Conservation (phyloP, 2,329 filamentous ascomycete genomes). For the Trichoderma semiorbis region DNA sequence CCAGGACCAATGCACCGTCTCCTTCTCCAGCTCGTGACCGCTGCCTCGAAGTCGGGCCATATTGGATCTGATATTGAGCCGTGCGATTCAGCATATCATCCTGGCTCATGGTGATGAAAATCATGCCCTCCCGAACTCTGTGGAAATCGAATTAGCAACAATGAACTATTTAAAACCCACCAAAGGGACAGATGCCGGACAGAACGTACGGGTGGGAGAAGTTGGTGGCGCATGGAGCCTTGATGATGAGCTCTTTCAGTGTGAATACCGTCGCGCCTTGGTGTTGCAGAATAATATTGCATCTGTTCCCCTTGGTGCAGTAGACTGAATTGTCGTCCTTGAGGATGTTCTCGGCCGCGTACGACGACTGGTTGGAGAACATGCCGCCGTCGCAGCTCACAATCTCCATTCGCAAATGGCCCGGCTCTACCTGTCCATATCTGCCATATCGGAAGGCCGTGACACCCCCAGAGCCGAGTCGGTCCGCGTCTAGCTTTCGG, state of each 20-base stretch:
- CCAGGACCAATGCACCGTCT: slow-evolving; percentile 13
- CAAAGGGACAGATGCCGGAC: not conserved
- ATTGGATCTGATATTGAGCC: slow-evolving; percentile 71
- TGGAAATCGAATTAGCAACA: slow-evolving; percentile 28
- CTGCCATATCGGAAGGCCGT: slow-evolving; percentile 74
- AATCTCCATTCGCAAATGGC: slow-evolving; percentile 79
- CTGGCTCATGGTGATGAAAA: slow-evolving; percentile 84
- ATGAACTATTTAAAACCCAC: not conserved
- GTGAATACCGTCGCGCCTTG: slow-evolving; percentile 77
- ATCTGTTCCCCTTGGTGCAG: slow-evolving; percentile 81
- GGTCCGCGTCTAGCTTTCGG: slow-evolving; percentile 66
- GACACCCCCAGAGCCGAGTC: slow-evolving; percentile 43
- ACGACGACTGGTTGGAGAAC: slow-evolving; percentile 59
- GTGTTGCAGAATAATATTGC: slow-evolving; percentile 82
- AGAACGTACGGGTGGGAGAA: slow-evolving; percentile 80
- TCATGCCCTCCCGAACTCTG: slow-evolving; percentile 85
- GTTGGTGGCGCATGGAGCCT: slow-evolving; percentile 68
- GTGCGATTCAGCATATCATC: slow-evolving; percentile 73
- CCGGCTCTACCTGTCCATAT: slow-evolving; percentile 82
- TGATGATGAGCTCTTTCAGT: slow-evolving; percentile 82
- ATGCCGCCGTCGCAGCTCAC: slow-evolving; percentile 83
- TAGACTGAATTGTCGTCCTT: slow-evolving; percentile 81
- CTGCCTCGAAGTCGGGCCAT: slow-evolving; percentile 36
- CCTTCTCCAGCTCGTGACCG: slow-evolving; percentile 22
- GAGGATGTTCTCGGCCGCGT: slow-evolving; percentile 77